phyloP scores from a whole-genome alignment of 441 rosid genomes.

The Viola pubescens region DNA sequence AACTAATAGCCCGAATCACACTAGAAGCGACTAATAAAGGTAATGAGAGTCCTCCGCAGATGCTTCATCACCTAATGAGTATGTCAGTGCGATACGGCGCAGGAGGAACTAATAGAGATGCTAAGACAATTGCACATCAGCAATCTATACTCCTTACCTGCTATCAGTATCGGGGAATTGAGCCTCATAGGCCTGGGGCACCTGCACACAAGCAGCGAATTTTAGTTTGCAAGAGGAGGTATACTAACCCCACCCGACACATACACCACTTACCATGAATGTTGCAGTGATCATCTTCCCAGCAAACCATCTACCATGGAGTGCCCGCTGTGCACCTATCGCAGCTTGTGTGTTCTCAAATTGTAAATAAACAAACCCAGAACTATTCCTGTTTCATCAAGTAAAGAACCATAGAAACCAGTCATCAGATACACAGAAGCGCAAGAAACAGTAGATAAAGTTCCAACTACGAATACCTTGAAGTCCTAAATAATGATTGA shows the following conservation, averaged over 20 bases:
- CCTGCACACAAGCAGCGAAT: constrained; percentile 25
- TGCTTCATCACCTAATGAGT: not conserved
- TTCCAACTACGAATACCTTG: not conserved
- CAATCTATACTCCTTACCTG: constrained; percentile 26
- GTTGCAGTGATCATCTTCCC: constrained; percentile 95
- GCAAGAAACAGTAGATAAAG: not conserved
- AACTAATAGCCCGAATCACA: not conserved
- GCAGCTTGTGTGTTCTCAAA: constrained; percentile 65
- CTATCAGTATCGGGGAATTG: constrained; percentile 59
- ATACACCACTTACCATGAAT: constrained; percentile 45
- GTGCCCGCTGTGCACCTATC: constrained; percentile 59
- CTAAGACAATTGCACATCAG: not conserved
- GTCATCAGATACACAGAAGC: not conserved
- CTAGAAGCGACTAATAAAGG: not conserved
- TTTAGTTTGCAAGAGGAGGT: not conserved
- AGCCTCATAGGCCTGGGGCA: constrained; percentile 48
- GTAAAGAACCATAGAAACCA: not conserved
- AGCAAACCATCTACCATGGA: constrained; percentile 98
- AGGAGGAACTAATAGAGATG: not conserved
- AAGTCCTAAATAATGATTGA: not conserved
- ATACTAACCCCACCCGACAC: not conserved
- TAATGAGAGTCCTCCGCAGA: not conserved
- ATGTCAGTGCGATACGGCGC: not conserved
- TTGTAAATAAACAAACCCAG: constrained; percentile 77
- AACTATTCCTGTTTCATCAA: constrained; percentile 50